Percentiles rank a stretch among this genome's conserved stretches.
Conservation (phyloP, 139 green algal species). For the Chlorella sp. region DNA sequence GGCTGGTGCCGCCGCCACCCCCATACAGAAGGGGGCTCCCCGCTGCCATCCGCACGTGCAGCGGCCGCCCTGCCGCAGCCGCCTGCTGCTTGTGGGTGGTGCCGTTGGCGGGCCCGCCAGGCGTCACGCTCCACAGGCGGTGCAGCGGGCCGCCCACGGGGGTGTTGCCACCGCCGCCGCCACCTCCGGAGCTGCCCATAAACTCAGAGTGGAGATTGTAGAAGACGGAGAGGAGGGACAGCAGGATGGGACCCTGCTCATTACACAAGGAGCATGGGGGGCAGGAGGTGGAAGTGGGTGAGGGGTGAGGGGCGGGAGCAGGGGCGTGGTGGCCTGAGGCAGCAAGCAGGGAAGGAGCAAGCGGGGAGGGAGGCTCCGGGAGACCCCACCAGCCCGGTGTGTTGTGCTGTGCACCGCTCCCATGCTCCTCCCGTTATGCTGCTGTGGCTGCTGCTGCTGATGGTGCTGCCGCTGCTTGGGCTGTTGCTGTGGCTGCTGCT, state of each 20-base stretch:
- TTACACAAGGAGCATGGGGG: not conserved
- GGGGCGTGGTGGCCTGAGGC: not conserved
- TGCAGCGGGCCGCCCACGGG: conserved; percentile 8
- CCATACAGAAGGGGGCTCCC: not conserved
- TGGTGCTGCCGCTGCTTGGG: not conserved
- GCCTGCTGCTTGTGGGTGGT: not conserved
- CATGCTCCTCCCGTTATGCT: too few species aligned
- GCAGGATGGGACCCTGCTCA: conserved; percentile 63
- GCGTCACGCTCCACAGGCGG: conserved; percentile 27
- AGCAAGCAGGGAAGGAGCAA: not conserved
- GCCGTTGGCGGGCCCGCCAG: not conserved
- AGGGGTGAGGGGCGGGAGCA: not conserved
- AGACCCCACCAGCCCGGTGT: too few species aligned
- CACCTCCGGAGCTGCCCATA: conserved; percentile 26
- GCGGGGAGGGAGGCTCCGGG: too few species aligned
- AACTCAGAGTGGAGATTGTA: conserved; percentile 63
- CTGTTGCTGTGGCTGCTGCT: not conserved
- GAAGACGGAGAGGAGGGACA: conserved; percentile 63
- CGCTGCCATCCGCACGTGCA: not conserved
- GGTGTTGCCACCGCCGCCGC: not conserved
- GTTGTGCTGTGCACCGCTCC: too few species aligned
- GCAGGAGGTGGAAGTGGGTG: not conserved
- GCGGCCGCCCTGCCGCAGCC: not conserved
- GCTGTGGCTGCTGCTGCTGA: too few species aligned
- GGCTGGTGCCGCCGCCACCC: not conserved